These are phyloP conservation scores for Irpex sp. DNA, from an alignment of 1,284 basidiomycete genomes.

Conservation along the genomic window DNA sequence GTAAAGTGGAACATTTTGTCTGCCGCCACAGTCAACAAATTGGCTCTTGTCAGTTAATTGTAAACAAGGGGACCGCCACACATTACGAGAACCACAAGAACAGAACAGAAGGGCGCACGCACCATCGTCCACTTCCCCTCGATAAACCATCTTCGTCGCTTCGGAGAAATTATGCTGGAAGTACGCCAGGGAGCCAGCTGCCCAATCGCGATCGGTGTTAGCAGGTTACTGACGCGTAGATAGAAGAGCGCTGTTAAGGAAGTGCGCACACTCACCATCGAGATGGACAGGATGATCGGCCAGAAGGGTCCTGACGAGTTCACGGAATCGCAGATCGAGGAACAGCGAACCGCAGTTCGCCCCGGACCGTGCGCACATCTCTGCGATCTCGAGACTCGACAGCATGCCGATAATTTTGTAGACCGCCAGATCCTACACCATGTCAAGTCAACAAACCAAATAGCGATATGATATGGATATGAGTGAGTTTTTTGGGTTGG, in stretches of 20 bases:
- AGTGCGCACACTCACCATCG: constrained; percentile 33
- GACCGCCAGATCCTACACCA: constrained; percentile 54
- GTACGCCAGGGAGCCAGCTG: constrained; percentile 66
- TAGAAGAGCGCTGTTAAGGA: neutral
- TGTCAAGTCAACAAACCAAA: constrained; percentile 1
- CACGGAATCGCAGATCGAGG: constrained; percentile 77
- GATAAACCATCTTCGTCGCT: constrained; percentile 77
- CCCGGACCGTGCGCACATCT: constrained; percentile 78
- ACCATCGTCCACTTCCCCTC: constrained; percentile 72
- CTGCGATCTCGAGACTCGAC: constrained; percentile 75
- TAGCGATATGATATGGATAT: no score
- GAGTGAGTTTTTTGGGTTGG: neutral
- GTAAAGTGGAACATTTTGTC: constrained; percentile 80
- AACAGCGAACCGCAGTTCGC: constrained; percentile 82
- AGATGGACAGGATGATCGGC: constrained; percentile 76
- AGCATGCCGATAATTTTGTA: constrained; percentile 80
- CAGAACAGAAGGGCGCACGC: constrained; percentile 16
- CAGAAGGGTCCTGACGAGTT: constrained; percentile 67
- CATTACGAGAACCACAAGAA: constrained; percentile 5
- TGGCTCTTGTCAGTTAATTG: neutral
- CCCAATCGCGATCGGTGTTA: neutral
- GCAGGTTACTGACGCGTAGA: neutral
- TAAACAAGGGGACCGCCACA: neutral
- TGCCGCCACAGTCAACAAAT: constrained; percentile 24
- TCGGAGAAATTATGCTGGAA: constrained; percentile 85